These are phyloP conservation scores for Cruciata laevipes DNA, from an alignment of 257 asterid genomes.

Conservation along the genomic window DNA sequence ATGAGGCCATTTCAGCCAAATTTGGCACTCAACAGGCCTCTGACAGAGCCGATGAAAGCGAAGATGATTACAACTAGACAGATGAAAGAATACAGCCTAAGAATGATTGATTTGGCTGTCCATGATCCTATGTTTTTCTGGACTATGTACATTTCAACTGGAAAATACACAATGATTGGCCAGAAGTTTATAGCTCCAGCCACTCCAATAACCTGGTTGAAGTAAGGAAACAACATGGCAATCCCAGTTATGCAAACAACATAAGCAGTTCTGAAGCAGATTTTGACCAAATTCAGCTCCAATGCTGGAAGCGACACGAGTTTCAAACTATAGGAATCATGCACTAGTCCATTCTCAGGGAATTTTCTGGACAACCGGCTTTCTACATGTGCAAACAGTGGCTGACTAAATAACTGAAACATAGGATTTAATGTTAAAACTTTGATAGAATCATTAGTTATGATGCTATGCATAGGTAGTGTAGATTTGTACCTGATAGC, in stretches of 20 bases:
- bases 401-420: constrained; percentile 57
- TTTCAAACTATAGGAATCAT: constrained; percentile 26
- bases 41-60: constrained; percentile 71
- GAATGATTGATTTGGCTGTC: constrained; percentile 35
- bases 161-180: constrained; percentile 72
- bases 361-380: constrained; percentile 30
- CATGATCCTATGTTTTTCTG: constrained; percentile 41
- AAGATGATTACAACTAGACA: constrained; percentile 43
- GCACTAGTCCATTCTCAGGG: constrained; percentile 36
- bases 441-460: no score
- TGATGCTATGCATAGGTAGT: neutral
- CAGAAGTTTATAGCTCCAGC: constrained; percentile 73
- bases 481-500: constrained; percentile 53
- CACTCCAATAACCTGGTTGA: constrained; percentile 66
- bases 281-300: constrained; percentile 37
- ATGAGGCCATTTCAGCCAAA: constrained; percentile 16
- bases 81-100: constrained; percentile 34
- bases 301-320: constrained; percentile 25
- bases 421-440: neutral
- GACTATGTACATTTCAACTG: constrained; percentile 70
- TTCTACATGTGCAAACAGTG: constrained; percentile 58
- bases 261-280: constrained; percentile 48
- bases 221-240: constrained; percentile 59
- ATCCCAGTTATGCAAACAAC: constrained; percentile 51
- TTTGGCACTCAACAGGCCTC: constrained; percentile 48